These are phyloP conservation scores for Metschnikowia peoriensis DNA, from an alignment of 805 yeast species.

Conservation along the genomic window DNA sequence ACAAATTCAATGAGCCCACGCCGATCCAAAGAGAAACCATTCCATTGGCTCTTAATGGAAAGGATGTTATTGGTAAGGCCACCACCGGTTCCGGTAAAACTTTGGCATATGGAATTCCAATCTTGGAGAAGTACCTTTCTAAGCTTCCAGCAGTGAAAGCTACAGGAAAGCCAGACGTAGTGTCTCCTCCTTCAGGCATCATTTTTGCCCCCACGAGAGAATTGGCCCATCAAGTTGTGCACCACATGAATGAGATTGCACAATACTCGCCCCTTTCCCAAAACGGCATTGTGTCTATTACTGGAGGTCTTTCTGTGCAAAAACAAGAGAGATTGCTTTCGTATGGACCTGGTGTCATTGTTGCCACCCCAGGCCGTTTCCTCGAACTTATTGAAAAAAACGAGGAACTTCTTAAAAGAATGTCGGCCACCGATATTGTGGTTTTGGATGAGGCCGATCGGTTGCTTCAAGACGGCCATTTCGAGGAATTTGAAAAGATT, in stretches of 20 bases:
- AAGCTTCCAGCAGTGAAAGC: neutral
- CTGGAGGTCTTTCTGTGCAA: constrained; percentile 94
- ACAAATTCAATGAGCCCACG: constrained; percentile 71
- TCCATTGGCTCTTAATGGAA: constrained; percentile 69
- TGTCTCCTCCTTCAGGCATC: constrained; percentile 58
- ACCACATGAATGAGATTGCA: constrained; percentile 64
- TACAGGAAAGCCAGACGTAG: neutral
- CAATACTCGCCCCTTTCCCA: constrained; percentile 51
- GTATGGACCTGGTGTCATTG: constrained; percentile 74
- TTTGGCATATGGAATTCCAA: constrained; percentile 90
- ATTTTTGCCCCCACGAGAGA: constrained; percentile 96
- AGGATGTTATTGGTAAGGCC: constrained; percentile 92
- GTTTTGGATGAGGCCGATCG: constrained; percentile 97
- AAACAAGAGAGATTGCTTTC: constrained; percentile 82
- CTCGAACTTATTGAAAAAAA: constrained; percentile 74
- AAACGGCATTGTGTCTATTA: constrained; percentile 67
- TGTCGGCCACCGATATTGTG: constrained; percentile 47
- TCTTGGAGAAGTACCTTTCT: constrained; percentile 62
- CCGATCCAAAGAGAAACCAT: constrained; percentile 77
- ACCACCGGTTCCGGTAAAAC: constrained; percentile 98
- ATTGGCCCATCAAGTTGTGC: constrained; percentile 87
- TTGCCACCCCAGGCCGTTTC: constrained; percentile 95
- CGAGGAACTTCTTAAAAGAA: constrained; percentile 40
- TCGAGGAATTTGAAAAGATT: constrained; percentile 84
- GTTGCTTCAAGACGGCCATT: constrained; percentile 91